These are phyloP conservation scores for Emericellopsis cladophorae DNA, from an alignment of 2,329 filamentous ascomycete species.

Conservation along the genomic window DNA sequence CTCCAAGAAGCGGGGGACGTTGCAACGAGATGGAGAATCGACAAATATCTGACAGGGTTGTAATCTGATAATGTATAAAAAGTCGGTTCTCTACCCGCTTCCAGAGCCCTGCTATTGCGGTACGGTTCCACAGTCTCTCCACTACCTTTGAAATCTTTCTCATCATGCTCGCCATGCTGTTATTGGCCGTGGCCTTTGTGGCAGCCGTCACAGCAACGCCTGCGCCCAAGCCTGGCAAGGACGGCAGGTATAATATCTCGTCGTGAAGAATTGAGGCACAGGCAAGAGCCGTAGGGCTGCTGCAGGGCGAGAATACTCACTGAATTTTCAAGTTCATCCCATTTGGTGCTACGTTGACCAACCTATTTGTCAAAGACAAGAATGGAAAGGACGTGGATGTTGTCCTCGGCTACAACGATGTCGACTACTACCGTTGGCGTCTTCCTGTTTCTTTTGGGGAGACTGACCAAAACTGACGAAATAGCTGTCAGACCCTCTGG, in stretches of 20 bases:
- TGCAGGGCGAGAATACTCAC: not conserved
- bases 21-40: too few relatives aligned
- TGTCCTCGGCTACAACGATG: constrained; percentile 51
- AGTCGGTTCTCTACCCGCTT: too few relatives aligned
- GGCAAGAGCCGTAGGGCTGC: constrained; percentile 14
- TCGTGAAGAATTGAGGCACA: constrained; percentile 20
- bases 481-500: constrained; percentile 33
- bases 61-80: too few relatives aligned
- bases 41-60: too few relatives aligned
- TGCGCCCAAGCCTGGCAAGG: constrained; percentile 10
- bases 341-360: constrained; percentile 48
- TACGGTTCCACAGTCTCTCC: too few relatives aligned
- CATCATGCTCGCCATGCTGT: too few relatives aligned
- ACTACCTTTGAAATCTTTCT: too few relatives aligned
- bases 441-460: not conserved
- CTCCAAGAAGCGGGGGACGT: too few relatives aligned
- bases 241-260: constrained; percentile 21
- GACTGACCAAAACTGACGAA: not conserved
- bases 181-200: not conserved
- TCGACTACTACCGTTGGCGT: constrained; percentile 38
- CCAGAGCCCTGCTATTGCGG: too few relatives aligned
- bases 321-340: constrained; percentile 32
- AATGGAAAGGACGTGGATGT: constrained; percentile 48
- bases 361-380: constrained; percentile 51
- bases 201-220: not conserved